A percentile compares a stretch with the other conserved stretches of the same genome.
Conservation (phyloP, 2,329 filamentous ascomycete genomes). For the Aspergillus ruber region DNA sequence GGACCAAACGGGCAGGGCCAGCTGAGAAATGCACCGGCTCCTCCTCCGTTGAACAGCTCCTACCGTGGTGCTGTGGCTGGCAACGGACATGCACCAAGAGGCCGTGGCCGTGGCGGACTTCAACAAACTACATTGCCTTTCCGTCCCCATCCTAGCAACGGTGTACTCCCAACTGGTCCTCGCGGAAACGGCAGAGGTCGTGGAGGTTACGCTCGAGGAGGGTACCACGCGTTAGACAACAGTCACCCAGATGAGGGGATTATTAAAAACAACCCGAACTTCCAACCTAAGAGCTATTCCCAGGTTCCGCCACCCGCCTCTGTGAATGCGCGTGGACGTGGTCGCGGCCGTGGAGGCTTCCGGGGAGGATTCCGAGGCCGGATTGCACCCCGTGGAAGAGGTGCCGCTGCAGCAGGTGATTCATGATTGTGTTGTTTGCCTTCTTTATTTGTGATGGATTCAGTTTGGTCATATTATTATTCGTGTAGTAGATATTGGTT, state of each 20-base stretch:
- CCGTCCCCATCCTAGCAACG: slow-evolving; percentile 24
- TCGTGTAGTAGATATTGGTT: no score
- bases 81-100: slow-evolving; percentile 28
- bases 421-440: neutral
- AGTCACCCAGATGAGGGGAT: slow-evolving; percentile 49
- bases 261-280: slow-evolving; percentile 50
- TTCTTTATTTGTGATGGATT: no score
- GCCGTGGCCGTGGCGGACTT: slow-evolving; percentile 24
- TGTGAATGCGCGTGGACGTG: slow-evolving; percentile 34
- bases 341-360: slow-evolving; percentile 21
- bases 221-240: slow-evolving; percentile 41
- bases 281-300: slow-evolving; percentile 49
- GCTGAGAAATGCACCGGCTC: slow-evolving; percentile 49
- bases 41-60: slow-evolving; percentile 52
- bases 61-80: slow-evolving; percentile 53
- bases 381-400: slow-evolving; percentile 21
- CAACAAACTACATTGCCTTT: slow-evolving; percentile 24
- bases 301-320: slow-evolving; percentile 45
- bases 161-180: slow-evolving; percentile 11
- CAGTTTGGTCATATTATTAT: no score
- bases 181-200: slow-evolving; percentile 31
- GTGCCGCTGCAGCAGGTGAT: slow-evolving; percentile 9
- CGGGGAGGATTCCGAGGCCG: slow-evolving; percentile 22
- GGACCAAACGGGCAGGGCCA: slow-evolving; percentile 57
- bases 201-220: slow-evolving; percentile 26